A percentile compares a stretch with the other conserved stretches of the same genome.
phyloP scores from a whole-genome alignment of 140 eudicot species.

The Oenanthe javanica region DNA sequence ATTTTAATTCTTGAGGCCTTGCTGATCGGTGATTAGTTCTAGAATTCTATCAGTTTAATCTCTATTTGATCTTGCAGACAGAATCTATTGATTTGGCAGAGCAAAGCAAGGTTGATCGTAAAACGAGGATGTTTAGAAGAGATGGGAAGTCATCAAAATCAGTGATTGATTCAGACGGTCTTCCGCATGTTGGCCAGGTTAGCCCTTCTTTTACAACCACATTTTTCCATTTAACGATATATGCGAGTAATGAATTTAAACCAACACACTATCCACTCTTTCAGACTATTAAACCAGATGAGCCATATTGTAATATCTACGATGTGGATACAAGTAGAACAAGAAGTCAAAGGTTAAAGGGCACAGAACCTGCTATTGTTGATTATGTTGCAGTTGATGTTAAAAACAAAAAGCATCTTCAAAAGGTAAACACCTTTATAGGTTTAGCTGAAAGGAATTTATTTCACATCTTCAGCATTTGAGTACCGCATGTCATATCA shows the following conservation, averaged over 20 bases:
- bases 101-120: constrained; percentile 34
- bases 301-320: constrained; percentile 57
- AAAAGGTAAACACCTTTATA: constrained; percentile 41
- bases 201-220: background rate
- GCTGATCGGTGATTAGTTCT: background rate
- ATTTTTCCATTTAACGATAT: background rate
- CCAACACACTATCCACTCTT: constrained; percentile 14
- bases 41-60: background rate
- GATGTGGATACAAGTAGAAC: constrained; percentile 33
- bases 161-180: constrained; percentile 79
- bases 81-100: constrained; percentile 80
- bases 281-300: constrained; percentile 65
- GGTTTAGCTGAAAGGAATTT: background rate
- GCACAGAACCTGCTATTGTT: constrained; percentile 72
- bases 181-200: constrained; percentile 94
- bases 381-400: constrained; percentile 85
- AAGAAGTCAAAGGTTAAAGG: constrained; percentile 39
- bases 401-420: constrained; percentile 51
- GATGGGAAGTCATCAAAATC: constrained; percentile 41
- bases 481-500: background rate
- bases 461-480: background rate
- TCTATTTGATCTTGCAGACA: constrained; percentile 44
- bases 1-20: background rate
- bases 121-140: constrained; percentile 46
- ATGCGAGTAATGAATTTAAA: constrained; percentile 9